A percentile compares a stretch with the other conserved stretches of the same genome.
Conservation (phyloP, 2,329 filamentous ascomycete species). For the Cladobotryum mycophilum region DNA sequence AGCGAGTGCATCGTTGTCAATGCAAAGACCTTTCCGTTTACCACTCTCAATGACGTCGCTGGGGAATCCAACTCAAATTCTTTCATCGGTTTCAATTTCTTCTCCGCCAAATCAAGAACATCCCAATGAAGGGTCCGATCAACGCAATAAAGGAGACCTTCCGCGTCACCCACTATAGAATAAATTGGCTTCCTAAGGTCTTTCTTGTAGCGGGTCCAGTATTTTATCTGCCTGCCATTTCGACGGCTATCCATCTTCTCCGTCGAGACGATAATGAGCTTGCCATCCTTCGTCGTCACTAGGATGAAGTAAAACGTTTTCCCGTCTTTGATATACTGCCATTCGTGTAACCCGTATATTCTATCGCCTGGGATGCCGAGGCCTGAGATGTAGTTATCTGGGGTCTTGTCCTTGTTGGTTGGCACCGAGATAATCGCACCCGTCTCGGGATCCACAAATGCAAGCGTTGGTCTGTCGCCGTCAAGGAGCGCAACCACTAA, state of each 20-base stretch:
- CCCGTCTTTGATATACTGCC: slow-evolving; percentile 52
- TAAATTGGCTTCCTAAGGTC: slow-evolving; percentile 44
- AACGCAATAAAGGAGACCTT: slow-evolving; percentile 51
- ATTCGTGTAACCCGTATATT: slow-evolving; percentile 57
- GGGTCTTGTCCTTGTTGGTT: slow-evolving; percentile 34
- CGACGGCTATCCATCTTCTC: slow-evolving; percentile 20
- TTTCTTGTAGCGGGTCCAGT: slow-evolving; percentile 48
- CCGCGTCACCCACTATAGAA: slow-evolving; percentile 47
- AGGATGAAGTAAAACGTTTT: slow-evolving; percentile 58
- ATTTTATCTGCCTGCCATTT: slow-evolving; percentile 32
- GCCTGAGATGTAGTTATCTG: slow-evolving; percentile 45
- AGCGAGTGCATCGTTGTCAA: slow-evolving; percentile 51
- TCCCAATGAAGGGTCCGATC: slow-evolving; percentile 51
- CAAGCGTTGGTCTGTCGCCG: slow-evolving; percentile 40
- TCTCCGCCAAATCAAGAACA: slow-evolving; percentile 43
- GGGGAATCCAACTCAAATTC: slow-evolving; percentile 46
- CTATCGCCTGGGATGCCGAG: slow-evolving; percentile 52
- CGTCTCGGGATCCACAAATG: slow-evolving; percentile 51
- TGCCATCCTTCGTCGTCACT: slow-evolving; percentile 49
- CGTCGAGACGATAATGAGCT: slow-evolving; percentile 50
- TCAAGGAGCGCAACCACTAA: slow-evolving; percentile 46
- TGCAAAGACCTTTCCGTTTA: slow-evolving; percentile 42
- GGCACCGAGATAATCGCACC: slow-evolving; percentile 46
- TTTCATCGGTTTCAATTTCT: slow-evolving; percentile 43
- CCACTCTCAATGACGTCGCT: slow-evolving; percentile 43